These are phyloP conservation scores for Hyaloscypha finlandica DNA, from an alignment of 495 filamentous ascomycete genomes.

Conservation along the genomic window DNA sequence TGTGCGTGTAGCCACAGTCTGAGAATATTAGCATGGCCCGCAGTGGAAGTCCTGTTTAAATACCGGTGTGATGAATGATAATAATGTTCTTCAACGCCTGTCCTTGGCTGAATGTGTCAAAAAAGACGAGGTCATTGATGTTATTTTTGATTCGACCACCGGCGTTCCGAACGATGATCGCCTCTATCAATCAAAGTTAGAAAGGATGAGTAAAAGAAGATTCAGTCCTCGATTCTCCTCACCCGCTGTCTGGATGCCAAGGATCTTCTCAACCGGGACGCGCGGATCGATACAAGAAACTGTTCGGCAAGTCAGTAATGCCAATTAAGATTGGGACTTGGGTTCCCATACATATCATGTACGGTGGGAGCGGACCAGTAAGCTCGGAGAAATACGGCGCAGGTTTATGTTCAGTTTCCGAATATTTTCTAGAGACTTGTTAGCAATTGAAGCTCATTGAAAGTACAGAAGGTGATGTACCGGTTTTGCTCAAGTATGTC, in stretches of 20 bases:
- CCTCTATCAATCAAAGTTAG: neutral
- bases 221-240: neutral
- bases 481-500: conserved; percentile 8
- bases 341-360: conserved; percentile 5
- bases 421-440: conserved; percentile 7
- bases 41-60: neutral
- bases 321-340: neutral
- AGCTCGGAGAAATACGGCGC: conserved; percentile 3
- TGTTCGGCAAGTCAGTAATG: neutral
- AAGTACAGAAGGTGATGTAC: neutral
- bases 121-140: conserved; percentile 5
- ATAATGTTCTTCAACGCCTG: neutral
- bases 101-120: conserved; percentile 2
- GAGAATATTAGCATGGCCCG: neutral
- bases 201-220: neutral
- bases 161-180: conserved; percentile 14
- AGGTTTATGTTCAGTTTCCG: conserved; percentile 7
- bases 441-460: neutral
- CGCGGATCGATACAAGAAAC: conserved; percentile 12
- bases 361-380: conserved; percentile 3
- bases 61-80: conserved; percentile 16
- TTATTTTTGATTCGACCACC: conserved; percentile 6
- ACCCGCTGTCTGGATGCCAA: conserved; percentile 7
- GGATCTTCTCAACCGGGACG: conserved; percentile 7
- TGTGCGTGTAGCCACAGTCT: conserved; percentile 15